These are phyloP conservation scores for Marasmius sp. DNA, from an alignment of 1,284 basidiomycete species.

Conservation along the genomic window DNA sequence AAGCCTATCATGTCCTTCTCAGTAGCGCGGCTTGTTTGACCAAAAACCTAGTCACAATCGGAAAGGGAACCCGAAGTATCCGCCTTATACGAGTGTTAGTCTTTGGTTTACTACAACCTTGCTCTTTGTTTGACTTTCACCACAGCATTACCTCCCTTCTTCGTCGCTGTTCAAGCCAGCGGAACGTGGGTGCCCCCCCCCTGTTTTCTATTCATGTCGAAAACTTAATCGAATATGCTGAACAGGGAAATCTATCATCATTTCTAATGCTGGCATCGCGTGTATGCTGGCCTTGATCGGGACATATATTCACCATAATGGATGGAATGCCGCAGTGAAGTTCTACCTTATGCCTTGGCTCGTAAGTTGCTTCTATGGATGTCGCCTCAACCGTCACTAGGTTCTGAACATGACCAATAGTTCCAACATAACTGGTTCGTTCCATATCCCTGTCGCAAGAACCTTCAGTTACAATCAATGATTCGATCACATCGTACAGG, in stretches of 20 bases:
- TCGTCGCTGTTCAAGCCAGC: constrained; percentile 31
- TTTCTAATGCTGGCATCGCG: constrained; percentile 58
- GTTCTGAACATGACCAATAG: constrained; percentile 5
- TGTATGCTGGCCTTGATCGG: constrained; percentile 42
- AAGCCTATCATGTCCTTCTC: background rate
- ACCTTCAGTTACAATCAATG: background rate
- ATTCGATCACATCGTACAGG: constrained; percentile 18
- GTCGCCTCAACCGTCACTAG: background rate
- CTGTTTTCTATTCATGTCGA: background rate
- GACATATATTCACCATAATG: constrained; percentile 35
- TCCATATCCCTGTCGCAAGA: constrained; percentile 4
- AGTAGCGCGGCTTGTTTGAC: background rate
- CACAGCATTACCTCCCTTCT: constrained; percentile 31
- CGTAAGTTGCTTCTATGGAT: constrained; percentile 27
- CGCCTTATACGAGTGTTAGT: constrained; percentile 31
- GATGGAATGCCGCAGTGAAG: constrained; percentile 24
- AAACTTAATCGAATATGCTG: background rate
- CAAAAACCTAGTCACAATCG: constrained; percentile 25
- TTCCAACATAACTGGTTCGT: constrained; percentile 43
- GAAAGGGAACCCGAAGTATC: constrained; percentile 35
- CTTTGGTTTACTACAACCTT: background rate
- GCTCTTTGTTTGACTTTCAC: background rate
- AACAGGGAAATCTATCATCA: constrained; percentile 38
- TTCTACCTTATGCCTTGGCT: constrained; percentile 62
- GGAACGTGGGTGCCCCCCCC: constrained; percentile 19